Evolutionary conservation across 176 grass and related monocot genomes (phyloP), one percentile per base, ranked within the genome.

Genomic region (Hyparrhenia diplandra): DNA sequence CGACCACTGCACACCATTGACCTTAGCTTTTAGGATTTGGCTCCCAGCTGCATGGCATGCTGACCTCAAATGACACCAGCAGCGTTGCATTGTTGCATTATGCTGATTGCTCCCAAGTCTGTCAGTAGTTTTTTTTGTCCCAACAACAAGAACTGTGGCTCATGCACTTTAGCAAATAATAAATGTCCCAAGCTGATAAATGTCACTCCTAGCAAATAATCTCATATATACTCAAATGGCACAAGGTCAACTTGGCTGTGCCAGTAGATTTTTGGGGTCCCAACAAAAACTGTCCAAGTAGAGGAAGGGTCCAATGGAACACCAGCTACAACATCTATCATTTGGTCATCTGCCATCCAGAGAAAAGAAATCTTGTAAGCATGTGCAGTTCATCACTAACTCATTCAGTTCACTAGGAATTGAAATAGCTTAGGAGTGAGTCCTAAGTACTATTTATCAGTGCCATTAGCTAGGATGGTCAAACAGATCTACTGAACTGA

Each of bases 1-100:
- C 55, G 54, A 63, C 85, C 85, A 14, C 57, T 25, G 57, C 40
- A 27, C 39, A 49, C 41, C 23, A 58, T 54, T 54, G 51, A 54
- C 51, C 51, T 54, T 49, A 61, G n/a, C 37, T 10, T 10, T 35
- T 76, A 70, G 72, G 46, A 74, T 52, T 34, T 74, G 31, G 32
- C 51, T 42, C 65, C 69, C 61, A 45, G 76, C 71, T 27, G 62
- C 20, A 62, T 79, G 11, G 5, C 51, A 20, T 69, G 77, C 76
- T 87, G 78, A 88, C 89, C 70, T 84, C 55, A 67, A 21, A 69
- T 83, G 88, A 89, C n/a, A n/a, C n/a, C n/a, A n/a, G n/a, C n/a
- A n/a, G n/a, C n/a, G n/a, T n/a, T n/a, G n/a, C n/a, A n/a, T n/a
- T n/a, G n/a, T n/a, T n/a, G n/a, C n/a, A n/a, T n/a, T n/a, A n/a